These are phyloP conservation scores for Penicillium corylophilum DNA, from an alignment of 2,329 filamentous ascomycete genomes.

Conservation along the genomic window DNA sequence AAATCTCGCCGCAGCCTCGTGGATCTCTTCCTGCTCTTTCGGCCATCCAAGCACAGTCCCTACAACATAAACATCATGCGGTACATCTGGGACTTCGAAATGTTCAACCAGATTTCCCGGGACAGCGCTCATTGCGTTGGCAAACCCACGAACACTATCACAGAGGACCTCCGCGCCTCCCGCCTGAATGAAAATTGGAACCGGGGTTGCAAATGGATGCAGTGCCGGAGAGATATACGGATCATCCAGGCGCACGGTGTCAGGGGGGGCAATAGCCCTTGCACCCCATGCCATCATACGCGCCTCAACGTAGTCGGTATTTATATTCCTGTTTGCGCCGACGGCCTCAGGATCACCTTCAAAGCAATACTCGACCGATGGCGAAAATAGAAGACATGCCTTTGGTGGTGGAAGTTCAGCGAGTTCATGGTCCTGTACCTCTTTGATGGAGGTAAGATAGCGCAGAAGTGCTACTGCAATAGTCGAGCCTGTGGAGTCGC, in stretches of 20 bases:
- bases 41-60: slow-evolving; percentile 14
- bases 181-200: slow-evolving; percentile 15
- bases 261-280: slow-evolving; percentile 10
- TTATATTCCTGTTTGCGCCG: slow-evolving; percentile 6
- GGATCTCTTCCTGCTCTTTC: slow-evolving; percentile 11
- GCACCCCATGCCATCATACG: slow-evolving; percentile 20
- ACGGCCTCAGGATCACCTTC: slow-evolving; percentile 2
- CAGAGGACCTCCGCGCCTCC: slow-evolving; percentile 17
- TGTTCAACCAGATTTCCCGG: slow-evolving; percentile 7
- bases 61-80: slow-evolving; percentile 21
- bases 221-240: slow-evolving; percentile 16
- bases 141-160: slow-evolving; percentile 8
- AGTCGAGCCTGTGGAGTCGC: slow-evolving; percentile 24
- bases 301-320: slow-evolving; percentile 13
- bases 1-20: slow-evolving; percentile 3
- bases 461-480: slow-evolving; percentile 20
- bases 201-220: slow-evolving; percentile 18
- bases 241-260: slow-evolving; percentile 9
- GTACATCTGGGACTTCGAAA: slow-evolving; percentile 11
- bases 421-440: slow-evolving; percentile 1
- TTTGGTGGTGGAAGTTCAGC: slow-evolving; percentile 6
- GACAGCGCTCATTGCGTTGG: neutral
- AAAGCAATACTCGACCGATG: slow-evolving; percentile 10
- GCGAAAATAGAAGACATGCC: slow-evolving; percentile 19
- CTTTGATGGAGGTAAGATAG: slow-evolving; percentile 12